phyloP scores from a whole-genome alignment of 2,329 filamentous ascomycete genomes.

The Venturia asperata region DNA sequence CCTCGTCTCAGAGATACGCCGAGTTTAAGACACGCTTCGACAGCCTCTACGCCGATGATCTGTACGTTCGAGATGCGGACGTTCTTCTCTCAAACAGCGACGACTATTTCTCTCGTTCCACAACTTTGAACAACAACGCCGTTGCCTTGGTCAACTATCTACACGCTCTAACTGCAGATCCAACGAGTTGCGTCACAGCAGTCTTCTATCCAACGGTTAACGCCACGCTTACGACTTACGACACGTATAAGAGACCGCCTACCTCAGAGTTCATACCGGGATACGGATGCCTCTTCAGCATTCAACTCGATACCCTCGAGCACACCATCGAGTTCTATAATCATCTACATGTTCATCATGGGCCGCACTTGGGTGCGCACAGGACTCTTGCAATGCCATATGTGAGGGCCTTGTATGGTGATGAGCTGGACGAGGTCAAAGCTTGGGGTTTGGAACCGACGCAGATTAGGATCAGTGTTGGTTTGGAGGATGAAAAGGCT shows the following conservation, averaged over 20 bases:
- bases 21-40: constrained; percentile 31
- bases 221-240: constrained; percentile 26
- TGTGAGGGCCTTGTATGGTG: constrained; percentile 40
- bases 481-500: constrained; percentile 35
- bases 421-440: constrained; percentile 32
- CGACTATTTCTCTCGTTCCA: constrained; percentile 38
- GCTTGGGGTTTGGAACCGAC: constrained; percentile 37
- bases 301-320: constrained; percentile 43
- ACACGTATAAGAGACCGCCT: constrained; percentile 24
- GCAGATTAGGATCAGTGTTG: constrained; percentile 43
- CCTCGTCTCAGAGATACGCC: constrained; percentile 37
- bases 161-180: constrained; percentile 25
- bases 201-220: constrained; percentile 41
- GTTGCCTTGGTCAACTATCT: constrained; percentile 38
- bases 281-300: constrained; percentile 48
- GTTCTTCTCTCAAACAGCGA: constrained; percentile 41
- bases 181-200: constrained; percentile 27
- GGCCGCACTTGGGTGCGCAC: constrained; percentile 50
- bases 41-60: constrained; percentile 38
- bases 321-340: constrained; percentile 45
- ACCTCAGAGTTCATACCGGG: constrained; percentile 45
- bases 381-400: constrained; percentile 46
- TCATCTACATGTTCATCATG: constrained; percentile 42
- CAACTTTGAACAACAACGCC: constrained; percentile 40
- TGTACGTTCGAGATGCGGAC: constrained; percentile 43